These are phyloP conservation scores for Teratosphaeria zuluensis DNA, from an alignment of 2,329 filamentous ascomycete species.

Conservation along the genomic window DNA sequence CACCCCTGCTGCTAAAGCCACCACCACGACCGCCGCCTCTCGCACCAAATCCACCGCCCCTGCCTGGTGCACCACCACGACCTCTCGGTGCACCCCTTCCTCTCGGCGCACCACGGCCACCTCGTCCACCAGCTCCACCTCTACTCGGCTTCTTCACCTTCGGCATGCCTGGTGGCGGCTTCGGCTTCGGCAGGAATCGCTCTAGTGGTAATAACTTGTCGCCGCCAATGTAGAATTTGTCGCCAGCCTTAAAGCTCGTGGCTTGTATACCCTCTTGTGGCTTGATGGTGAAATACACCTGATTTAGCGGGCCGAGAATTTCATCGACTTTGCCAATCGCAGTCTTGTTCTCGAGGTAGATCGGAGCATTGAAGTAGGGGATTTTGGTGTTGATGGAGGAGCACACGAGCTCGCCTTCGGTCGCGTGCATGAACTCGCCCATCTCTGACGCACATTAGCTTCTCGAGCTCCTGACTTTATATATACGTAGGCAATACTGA, in stretches of 20 bases:
- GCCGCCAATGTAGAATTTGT: slow-evolving; percentile 82
- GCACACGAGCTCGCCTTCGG: slow-evolving; percentile 97
- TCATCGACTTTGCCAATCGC: slow-evolving; percentile 89
- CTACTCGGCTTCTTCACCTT: slow-evolving; percentile 56
- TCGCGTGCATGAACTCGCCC: slow-evolving; percentile 87
- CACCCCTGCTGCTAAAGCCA: slow-evolving; percentile 19
- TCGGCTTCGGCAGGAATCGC: slow-evolving; percentile 93
- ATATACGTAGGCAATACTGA: slow-evolving; percentile 24
- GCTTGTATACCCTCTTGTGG: slow-evolving; percentile 93
- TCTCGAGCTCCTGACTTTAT: not conserved
- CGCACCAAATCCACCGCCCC: slow-evolving; percentile 29
- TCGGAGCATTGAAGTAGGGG: slow-evolving; percentile 97
- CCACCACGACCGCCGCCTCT: slow-evolving; percentile 16
- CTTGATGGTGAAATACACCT: slow-evolving; percentile 98
- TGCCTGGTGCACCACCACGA: slow-evolving; percentile 39
- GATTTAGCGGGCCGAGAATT: slow-evolving; percentile 92
- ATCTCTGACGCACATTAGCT: slow-evolving; percentile 49
- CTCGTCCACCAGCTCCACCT: slow-evolving; percentile 26
- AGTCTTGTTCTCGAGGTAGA: slow-evolving; percentile 98
- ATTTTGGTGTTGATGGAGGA: slow-evolving; percentile 90
- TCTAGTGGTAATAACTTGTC: slow-evolving; percentile 94
- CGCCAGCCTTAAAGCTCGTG: slow-evolving; percentile 85
- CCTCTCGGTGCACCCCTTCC: slow-evolving; percentile 46
- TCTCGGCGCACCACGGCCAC: slow-evolving; percentile 16
- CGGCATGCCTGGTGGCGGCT: slow-evolving; percentile 53